Base-by-base conservation (phyloP, 2,329 filamentous ascomycete genomes). In the Xylaria sp. region DNA sequence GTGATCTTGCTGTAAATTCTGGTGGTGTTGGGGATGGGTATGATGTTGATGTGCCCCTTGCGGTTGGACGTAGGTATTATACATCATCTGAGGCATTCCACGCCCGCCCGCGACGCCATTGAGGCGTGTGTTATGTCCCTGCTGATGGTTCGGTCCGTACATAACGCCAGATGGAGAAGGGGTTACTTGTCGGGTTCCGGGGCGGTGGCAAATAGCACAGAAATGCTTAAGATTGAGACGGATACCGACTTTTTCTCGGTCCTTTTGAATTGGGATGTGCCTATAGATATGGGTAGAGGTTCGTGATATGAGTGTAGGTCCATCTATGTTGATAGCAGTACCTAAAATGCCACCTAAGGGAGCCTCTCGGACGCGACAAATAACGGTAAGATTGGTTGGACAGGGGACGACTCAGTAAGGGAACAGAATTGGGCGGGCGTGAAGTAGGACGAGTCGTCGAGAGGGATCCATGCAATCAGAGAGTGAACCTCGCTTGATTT, bases 51-150 rank as follows among this genome's bases (percentile, higher is more conserved):
- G 81, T 72, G 68, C 80, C 76, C 64, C 75, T 67, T 77, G 77
- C 38, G 74, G 75, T 62, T 77, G 77, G 15, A 77, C 76, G 54
- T 75, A 93, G 77, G 63, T 56, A 63, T 88, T 90, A 81, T 93
- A 93, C 77, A 90, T 86, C 83, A 93, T 84, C 72, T 87, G 88
- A 61, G 71, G 73, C 85, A 83, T 81, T 72, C 83, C 84, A 73
- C 87, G 86, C 72, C 88, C 87, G 71, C 84, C 85, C 33, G 87
- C 86, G 71, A 89, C 89, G 75, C 90, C 91, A 82, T 93, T 94
- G 81, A 93, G 87, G 82, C 92, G 90, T 82, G 87, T 88, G 83
- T 90, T 90, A 79, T 93, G 92, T 79, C 89, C 89, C 82, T 90
- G 89, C 79, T 92, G 89, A 79, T 87, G 89, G 78, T 85, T 86